These are phyloP conservation scores for Fusarium goolgardi DNA, from an alignment of 2,329 filamentous ascomycete genomes.

Conservation along the genomic window DNA sequence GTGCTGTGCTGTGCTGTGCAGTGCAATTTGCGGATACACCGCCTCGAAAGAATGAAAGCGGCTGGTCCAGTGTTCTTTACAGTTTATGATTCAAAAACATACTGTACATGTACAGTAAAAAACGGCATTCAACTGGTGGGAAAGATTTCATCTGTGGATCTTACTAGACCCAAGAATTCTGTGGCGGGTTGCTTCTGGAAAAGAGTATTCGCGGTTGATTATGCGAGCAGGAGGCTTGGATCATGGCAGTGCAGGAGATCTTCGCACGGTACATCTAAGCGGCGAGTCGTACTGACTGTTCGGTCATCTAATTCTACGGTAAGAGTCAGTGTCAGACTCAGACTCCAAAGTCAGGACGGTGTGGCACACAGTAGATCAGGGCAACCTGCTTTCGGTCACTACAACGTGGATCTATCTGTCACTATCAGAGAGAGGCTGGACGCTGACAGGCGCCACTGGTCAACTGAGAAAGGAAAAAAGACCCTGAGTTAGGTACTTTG, in stretches of 20 bases:
- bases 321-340: not conserved
- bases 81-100: not conserved
- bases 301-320: not conserved
- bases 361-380: conserved; percentile 36
- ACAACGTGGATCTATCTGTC: conserved; percentile 40
- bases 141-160: conserved; percentile 29
- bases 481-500: conserved; percentile 4
- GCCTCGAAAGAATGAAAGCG: conserved; percentile 33
- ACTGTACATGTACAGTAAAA: conserved; percentile 18
- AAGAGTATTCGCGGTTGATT: conserved; percentile 15
- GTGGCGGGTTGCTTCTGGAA: conserved; percentile 43
- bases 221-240: conserved; percentile 25
- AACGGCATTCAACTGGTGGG: conserved; percentile 25
- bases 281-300: conserved; percentile 16
- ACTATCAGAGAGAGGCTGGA: conserved; percentile 16
- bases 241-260: conserved; percentile 19
- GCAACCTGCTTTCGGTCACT: conserved; percentile 22
- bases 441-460: conserved; percentile 41
- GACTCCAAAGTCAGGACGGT: conserved; percentile 30
- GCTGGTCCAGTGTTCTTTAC: conserved; percentile 8
- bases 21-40: conserved; percentile 31
- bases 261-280: conserved; percentile 13
- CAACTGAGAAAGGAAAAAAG: conserved; percentile 15
- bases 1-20: not conserved
- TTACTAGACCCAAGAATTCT: conserved; percentile 21